phyloP scores from a whole-genome alignment of 768 basidiomycete species.

The Tubosaeta brunneosetosa region DNA sequence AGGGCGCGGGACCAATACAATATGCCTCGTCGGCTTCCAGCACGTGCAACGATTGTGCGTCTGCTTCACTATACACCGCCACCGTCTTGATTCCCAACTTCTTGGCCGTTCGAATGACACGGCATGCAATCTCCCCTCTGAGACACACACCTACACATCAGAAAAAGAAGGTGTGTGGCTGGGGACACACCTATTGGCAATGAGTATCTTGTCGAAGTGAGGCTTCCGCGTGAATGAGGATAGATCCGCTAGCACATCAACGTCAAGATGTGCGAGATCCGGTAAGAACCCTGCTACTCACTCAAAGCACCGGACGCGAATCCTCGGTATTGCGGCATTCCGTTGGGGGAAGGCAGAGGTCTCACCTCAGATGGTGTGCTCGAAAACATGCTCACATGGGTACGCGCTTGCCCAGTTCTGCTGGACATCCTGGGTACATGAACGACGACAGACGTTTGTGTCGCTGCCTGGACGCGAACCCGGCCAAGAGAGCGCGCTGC shows the following conservation, averaged over 20 bases:
- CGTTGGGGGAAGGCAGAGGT: neutral
- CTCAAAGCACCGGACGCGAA: slow-evolving; percentile 17
- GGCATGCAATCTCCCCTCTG: slow-evolving; percentile 94
- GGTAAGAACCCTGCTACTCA: slow-evolving; percentile 4
- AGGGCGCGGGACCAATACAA: slow-evolving; percentile 89
- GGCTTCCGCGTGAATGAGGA: slow-evolving; percentile 32
- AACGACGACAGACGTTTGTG: slow-evolving; percentile 4
- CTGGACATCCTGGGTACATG: slow-evolving; percentile 5
- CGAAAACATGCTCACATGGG: slow-evolving; percentile 2
- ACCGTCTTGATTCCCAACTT: slow-evolving; percentile 89
- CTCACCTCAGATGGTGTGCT: neutral
- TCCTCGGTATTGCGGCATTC: slow-evolving; percentile 1
- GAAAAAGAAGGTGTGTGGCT: neutral
- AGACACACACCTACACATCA: neutral
- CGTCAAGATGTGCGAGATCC: neutral
- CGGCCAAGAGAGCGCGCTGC: slow-evolving; percentile 22
- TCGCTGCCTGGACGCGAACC: slow-evolving; percentile 13
- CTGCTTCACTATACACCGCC: slow-evolving; percentile 87
- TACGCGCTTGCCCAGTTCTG: slow-evolving; percentile 7
- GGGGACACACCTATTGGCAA: slow-evolving; percentile 68
- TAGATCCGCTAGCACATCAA: neutral
- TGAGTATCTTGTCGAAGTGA: slow-evolving; percentile 86
- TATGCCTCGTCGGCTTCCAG: slow-evolving; percentile 86
- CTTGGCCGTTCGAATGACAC: slow-evolving; percentile 86
- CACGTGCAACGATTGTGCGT: slow-evolving; percentile 78